Percentiles rank a stretch among this genome's conserved stretches.
phyloP scores from a whole-genome alignment of 2,329 filamentous ascomycete genomes.

The Colletotrichum sp. region DNA sequence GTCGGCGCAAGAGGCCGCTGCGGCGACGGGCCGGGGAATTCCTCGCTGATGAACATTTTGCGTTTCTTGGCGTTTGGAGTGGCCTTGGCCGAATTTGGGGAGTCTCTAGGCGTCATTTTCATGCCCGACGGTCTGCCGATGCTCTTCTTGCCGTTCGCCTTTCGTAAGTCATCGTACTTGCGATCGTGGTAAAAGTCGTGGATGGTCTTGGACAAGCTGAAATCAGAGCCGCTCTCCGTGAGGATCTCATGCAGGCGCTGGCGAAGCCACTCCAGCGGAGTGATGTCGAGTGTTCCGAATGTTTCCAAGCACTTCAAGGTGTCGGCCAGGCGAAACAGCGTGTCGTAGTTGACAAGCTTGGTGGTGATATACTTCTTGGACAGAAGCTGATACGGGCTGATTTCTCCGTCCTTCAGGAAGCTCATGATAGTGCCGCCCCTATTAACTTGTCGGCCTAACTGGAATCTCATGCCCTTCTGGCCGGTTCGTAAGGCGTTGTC shows the following conservation, averaged over 20 bases:
- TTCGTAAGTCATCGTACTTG: slow-evolving; percentile 53
- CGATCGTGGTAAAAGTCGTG: slow-evolving; percentile 62
- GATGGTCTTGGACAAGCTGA: slow-evolving; percentile 55
- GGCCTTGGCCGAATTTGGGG: slow-evolving; percentile 22
- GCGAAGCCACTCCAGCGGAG: slow-evolving; percentile 61
- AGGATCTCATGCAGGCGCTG: slow-evolving; percentile 60
- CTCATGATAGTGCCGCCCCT: slow-evolving; percentile 57
- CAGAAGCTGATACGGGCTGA: slow-evolving; percentile 63
- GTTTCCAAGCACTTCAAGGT: slow-evolving; percentile 58
- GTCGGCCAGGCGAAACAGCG: slow-evolving; percentile 59
- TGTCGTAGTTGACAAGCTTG: slow-evolving; percentile 57
- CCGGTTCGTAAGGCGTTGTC: slow-evolving; percentile 40
- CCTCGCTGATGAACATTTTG: slow-evolving; percentile 26
- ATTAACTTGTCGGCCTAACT: slow-evolving; percentile 61
- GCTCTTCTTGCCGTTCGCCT: slow-evolving; percentile 60
- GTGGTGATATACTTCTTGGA: slow-evolving; percentile 55
- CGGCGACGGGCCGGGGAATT: background rate
- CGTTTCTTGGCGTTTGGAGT: slow-evolving; percentile 34
- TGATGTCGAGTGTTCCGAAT: slow-evolving; percentile 54
- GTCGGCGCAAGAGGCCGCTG: slow-evolving; percentile 5
- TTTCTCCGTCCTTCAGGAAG: slow-evolving; percentile 54
- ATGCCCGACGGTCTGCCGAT: slow-evolving; percentile 61
- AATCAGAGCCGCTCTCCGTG: slow-evolving; percentile 44
- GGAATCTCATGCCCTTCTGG: slow-evolving; percentile 48
- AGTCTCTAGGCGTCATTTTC: slow-evolving; percentile 35